Evolutionary conservation across 106 monocot species (phyloP).

Genomic region (Allium fistulosum): DNA sequence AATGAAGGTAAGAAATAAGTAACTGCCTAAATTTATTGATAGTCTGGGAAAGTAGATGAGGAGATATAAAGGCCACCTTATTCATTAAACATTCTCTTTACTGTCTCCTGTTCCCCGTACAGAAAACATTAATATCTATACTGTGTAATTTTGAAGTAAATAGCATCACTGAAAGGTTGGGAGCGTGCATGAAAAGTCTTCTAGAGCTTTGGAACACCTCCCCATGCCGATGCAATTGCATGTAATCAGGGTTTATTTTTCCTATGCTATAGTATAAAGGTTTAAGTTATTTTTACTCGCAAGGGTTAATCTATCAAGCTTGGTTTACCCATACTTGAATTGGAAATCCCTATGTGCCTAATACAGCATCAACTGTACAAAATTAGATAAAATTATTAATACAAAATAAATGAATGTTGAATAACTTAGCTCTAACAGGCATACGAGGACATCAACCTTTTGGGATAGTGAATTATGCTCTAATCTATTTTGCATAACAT

Average conservation of each 20-base stretch:
- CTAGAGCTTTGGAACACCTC: constrained; percentile 10
- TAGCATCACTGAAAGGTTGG: neutral
- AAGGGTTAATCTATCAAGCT: no score
- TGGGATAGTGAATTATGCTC: no score
- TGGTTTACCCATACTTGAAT: no score
- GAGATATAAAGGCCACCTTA: constrained; percentile 10
- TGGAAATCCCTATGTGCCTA: no score
- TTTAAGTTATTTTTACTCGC: neutral
- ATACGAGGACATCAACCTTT: no score
- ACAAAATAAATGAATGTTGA: no score
- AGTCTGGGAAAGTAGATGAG: constrained; percentile 6
- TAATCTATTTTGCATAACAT: no score
- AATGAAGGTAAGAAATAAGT: neutral
- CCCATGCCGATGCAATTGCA: constrained; percentile 10
- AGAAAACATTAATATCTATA: neutral
- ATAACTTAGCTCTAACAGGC: no score
- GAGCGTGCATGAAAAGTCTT: neutral
- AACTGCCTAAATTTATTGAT: constrained; percentile 1
- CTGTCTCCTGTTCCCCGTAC: constrained; percentile 4
- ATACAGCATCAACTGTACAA: no score
- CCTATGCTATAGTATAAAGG: neutral
- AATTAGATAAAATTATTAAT: no score
- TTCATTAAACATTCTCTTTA: constrained; percentile 12
- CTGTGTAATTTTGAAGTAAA: neutral
- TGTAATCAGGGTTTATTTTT: neutral